These are phyloP conservation scores for Metschnikowia colocasiae DNA, from an alignment of 805 yeast genomes.

Conservation along the genomic window DNA sequence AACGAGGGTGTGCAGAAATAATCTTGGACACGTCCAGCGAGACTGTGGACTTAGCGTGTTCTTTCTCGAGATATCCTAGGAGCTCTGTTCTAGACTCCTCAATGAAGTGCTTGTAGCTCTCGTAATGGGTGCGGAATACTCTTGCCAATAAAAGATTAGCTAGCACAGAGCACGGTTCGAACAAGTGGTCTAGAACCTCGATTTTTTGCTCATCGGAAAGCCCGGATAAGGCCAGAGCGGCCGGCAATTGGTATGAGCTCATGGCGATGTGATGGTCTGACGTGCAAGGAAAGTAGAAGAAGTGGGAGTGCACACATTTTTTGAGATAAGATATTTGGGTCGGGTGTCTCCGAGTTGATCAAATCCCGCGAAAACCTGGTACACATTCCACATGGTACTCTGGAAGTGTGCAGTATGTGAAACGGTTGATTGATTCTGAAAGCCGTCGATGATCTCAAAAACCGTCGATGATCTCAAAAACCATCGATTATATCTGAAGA, in stretches of 20 bases:
- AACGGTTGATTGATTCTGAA: too few species aligned
- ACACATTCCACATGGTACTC: neutral
- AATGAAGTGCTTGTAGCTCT: constrained; percentile 37
- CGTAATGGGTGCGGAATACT: constrained; percentile 20
- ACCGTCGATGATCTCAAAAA: too few species aligned
- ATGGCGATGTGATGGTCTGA: neutral
- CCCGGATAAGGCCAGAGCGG: constrained; percentile 5
- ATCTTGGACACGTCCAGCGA: constrained; percentile 43
- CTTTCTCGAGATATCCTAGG: constrained; percentile 27
- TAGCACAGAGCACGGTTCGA: constrained; percentile 59
- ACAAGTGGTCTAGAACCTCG: constrained; percentile 50
- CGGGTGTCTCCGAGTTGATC: neutral
- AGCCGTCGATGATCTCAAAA: too few species aligned
- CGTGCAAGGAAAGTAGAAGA: neutral
- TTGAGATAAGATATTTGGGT: constrained; percentile 1
- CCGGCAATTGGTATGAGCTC: constrained; percentile 9
- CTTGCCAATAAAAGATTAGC: constrained; percentile 30
- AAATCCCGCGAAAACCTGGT: too few species aligned
- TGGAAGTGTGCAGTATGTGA: too few species aligned
- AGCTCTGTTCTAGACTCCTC: constrained; percentile 42
- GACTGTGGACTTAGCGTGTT: constrained; percentile 20
- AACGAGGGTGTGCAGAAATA: constrained; percentile 87
- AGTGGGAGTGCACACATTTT: neutral
- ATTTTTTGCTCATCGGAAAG: constrained; percentile 26
- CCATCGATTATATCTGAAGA: too few species aligned